A percentile compares a stretch with the other conserved stretches of the same genome.
These are phyloP conservation scores for Myrica gale DNA, from an alignment of 306 rosid genomes.

Conservation along the genomic window DNA sequence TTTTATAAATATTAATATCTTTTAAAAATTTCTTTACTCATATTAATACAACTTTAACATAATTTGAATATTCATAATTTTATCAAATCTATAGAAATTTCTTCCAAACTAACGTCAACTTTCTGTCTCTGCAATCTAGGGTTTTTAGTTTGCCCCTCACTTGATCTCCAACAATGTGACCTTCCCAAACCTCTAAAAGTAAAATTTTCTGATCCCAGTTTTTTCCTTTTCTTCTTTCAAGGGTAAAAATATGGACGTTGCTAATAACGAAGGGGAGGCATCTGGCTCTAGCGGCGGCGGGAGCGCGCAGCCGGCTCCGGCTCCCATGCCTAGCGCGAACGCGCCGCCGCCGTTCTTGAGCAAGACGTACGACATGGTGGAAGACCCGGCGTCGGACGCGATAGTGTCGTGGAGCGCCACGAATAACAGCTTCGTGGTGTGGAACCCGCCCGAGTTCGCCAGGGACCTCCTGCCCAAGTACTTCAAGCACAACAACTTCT, in stretches of 20 bases:
- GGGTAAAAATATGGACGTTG: constrained; percentile 42
- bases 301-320: constrained; percentile 33
- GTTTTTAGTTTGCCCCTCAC: constrained; percentile 30
- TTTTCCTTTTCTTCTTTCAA: not conserved
- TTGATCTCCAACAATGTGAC: constrained; percentile 18
- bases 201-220: not conserved
- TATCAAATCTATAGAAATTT: too few relatives aligned
- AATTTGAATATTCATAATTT: too few relatives aligned
- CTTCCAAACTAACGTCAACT: fast-evolving
- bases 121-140: constrained; percentile 24
- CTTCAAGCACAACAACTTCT: constrained; percentile 93
- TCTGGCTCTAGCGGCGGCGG: not conserved
- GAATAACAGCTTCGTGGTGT: constrained; percentile 92
- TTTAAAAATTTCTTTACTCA: too few relatives aligned
- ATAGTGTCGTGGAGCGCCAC: constrained; percentile 88
- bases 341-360: constrained; percentile 92
- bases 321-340: constrained; percentile 56
- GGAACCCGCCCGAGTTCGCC: constrained; percentile 97
- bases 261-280: constrained; percentile 32
- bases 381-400: constrained; percentile 73
- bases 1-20: too few relatives aligned
- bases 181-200: constrained; percentile 21
- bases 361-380: constrained; percentile 97
- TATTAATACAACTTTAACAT: too few relatives aligned
- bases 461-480: constrained; percentile 86